phyloP scores from a whole-genome alignment of 257 asterid genomes.

The Nicotiana tabacum region DNA sequence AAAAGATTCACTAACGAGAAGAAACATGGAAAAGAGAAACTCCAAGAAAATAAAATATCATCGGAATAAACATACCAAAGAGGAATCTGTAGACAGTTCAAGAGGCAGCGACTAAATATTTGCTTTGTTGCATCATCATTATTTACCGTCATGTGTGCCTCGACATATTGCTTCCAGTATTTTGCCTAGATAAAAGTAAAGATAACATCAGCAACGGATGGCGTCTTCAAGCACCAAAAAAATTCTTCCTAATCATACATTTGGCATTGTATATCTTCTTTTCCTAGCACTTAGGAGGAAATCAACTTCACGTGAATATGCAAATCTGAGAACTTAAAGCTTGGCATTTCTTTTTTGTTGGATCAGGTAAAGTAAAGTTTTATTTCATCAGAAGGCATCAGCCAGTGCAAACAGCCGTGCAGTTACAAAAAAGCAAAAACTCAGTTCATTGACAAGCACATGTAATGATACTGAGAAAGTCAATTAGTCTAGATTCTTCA shows the following conservation, averaged over 20 bases:
- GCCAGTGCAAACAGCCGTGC: neutral
- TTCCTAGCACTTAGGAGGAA: neutral
- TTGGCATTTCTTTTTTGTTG: neutral
- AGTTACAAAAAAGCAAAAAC: neutral
- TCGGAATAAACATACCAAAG: slow-evolving; percentile 51
- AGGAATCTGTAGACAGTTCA: slow-evolving; percentile 83
- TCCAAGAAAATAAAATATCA: neutral
- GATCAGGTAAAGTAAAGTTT: neutral
- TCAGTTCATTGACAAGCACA: neutral
- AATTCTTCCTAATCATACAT: neutral
- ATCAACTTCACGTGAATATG: neutral
- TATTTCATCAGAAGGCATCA: neutral
- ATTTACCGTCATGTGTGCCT: slow-evolving; percentile 82
- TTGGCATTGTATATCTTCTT: neutral
- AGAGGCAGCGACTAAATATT: slow-evolving; percentile 89
- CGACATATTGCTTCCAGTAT: slow-evolving; percentile 94
- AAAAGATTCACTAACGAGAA: neutral
- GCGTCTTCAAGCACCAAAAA: neutral
- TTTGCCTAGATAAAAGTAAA: slow-evolving; percentile 51
- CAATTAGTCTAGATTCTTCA: neutral
- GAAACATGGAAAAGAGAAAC: neutral
- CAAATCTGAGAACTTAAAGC: neutral
- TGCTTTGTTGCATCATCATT: slow-evolving; percentile 87
- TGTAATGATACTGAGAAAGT: neutral
- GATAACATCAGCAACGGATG: neutral